Conservation (phyloP, 2,329 filamentous ascomycete species). For the Xylaria sp. region DNA sequence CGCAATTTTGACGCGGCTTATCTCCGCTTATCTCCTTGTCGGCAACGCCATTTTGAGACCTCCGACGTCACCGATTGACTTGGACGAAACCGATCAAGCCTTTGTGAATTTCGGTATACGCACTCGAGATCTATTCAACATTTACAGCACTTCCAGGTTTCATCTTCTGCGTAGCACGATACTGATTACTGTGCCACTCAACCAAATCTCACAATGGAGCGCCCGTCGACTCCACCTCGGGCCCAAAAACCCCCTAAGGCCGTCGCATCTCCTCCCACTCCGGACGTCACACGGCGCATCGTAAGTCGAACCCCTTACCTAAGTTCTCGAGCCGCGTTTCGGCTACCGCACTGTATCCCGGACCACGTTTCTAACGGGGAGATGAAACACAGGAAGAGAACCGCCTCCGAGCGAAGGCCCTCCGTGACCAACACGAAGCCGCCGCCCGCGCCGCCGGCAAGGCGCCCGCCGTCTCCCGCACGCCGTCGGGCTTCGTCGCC, state of each 20-base stretch:
- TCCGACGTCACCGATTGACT: conserved; percentile 33
- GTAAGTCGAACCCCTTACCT: conserved; percentile 41
- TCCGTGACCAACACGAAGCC: conserved; percentile 73
- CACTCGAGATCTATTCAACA: neutral
- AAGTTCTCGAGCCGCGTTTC: neutral
- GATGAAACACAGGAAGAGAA: conserved; percentile 71
- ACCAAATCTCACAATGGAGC: conserved; percentile 45
- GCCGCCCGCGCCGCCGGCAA: conserved; percentile 52
- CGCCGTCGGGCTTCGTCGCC: conserved; percentile 71
- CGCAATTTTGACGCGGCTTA: neutral
- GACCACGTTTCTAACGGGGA: neutral
- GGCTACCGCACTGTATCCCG: neutral
- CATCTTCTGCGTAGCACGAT: neutral
- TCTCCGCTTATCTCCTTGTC: neutral
- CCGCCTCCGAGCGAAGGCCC: conserved; percentile 84
- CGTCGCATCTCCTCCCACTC: conserved; percentile 52
- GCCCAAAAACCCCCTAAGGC: conserved; percentile 33
- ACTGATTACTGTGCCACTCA: neutral
- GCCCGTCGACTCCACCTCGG: conserved; percentile 49
- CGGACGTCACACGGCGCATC: conserved; percentile 58
- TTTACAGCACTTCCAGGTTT: neutral
- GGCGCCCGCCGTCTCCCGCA: conserved; percentile 47
- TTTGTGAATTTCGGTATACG: conserved; percentile 5
- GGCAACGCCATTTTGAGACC: conserved; percentile 11
- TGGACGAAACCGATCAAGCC: conserved; percentile 4